Conservation (phyloP, 2,329 filamentous ascomycete species). For the Chaetomium strumarium region DNA sequence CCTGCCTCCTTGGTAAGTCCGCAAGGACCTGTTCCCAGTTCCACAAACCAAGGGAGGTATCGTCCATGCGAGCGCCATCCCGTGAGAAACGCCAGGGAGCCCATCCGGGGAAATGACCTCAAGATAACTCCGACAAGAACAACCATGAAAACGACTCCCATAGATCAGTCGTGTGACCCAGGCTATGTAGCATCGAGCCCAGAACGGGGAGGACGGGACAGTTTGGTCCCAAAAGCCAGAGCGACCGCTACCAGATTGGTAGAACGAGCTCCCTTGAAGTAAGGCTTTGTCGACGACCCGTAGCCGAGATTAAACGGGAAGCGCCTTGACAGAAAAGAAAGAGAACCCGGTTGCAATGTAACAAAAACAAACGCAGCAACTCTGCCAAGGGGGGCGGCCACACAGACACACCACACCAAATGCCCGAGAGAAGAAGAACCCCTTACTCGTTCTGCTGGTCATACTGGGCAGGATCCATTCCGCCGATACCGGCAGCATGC, state of each 20-base stretch:
- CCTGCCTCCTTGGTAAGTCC: not conserved
- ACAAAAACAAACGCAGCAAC: not conserved
- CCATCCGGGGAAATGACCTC: not conserved
- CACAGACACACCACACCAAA: not conserved
- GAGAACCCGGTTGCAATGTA: not conserved
- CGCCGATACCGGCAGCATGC: not conserved
- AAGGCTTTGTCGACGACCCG: not conserved
- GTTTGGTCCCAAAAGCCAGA: too few relatives aligned
- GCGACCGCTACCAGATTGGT: not conserved
- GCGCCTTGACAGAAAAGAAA: not conserved
- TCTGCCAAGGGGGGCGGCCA: not conserved
- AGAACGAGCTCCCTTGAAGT: not conserved
- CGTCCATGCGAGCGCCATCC: not conserved
- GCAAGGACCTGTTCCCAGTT: not conserved
- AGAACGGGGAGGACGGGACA: too few relatives aligned
- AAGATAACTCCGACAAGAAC: not conserved
- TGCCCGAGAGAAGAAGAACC: not conserved
- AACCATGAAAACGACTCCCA: not conserved
- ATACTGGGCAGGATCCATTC: constrained; percentile 13
- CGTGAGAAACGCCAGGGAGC: not conserved
- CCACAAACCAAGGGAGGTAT: not conserved
- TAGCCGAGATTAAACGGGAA: not conserved
- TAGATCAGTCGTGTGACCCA: too few relatives aligned
- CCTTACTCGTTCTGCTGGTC: not conserved
- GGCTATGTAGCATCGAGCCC: too few relatives aligned